A percentile compares a stretch with the other conserved stretches of the same genome.
phyloP scores from a whole-genome alignment of 305 asterid species.

The Stenogyne calaminthoides region DNA sequence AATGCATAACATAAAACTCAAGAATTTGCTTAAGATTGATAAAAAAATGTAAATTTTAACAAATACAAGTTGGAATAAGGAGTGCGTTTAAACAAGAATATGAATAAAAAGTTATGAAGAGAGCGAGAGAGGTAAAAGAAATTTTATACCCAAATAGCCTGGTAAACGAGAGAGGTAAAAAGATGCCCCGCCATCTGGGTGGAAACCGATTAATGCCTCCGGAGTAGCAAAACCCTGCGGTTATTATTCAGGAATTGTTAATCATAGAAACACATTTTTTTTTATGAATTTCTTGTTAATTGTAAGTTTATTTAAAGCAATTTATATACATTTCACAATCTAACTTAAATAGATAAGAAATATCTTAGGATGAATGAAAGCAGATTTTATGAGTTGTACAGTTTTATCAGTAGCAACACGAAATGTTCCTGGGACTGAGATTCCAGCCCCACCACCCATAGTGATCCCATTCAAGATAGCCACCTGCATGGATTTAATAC shows the following conservation, averaged over 20 bases:
- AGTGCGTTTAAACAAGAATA: too few species aligned
- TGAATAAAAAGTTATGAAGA: too few species aligned
- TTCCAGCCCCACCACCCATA: slow-evolving; percentile 89
- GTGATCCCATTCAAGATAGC: slow-evolving; percentile 72
- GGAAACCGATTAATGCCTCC: slow-evolving; percentile 77
- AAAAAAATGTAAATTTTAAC: background rate
- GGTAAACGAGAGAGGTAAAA: slow-evolving; percentile 80
- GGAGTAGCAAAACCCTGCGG: slow-evolving; percentile 78
- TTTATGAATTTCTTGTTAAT: background rate
- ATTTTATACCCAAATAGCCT: slow-evolving; percentile 64
- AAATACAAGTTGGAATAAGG: background rate
- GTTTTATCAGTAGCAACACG: slow-evolving; percentile 77
- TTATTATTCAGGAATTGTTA: background rate
- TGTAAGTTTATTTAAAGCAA: background rate
- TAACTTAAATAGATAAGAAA: background rate
- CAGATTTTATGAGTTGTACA: slow-evolving; percentile 35
- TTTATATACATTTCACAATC: background rate
- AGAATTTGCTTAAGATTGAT: background rate
- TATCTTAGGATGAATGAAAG: background rate
- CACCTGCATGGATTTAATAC: slow-evolving; percentile 47
- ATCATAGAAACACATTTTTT: background rate
- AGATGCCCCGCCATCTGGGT: slow-evolving; percentile 91
- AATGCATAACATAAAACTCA: background rate
- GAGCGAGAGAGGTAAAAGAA: background rate
- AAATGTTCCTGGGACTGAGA: slow-evolving; percentile 75